Percentiles rank a stretch among this genome's conserved stretches.
phyloP scores from a whole-genome alignment of 1,139 yeast species.

The Chernovozyma aurita region DNA sequence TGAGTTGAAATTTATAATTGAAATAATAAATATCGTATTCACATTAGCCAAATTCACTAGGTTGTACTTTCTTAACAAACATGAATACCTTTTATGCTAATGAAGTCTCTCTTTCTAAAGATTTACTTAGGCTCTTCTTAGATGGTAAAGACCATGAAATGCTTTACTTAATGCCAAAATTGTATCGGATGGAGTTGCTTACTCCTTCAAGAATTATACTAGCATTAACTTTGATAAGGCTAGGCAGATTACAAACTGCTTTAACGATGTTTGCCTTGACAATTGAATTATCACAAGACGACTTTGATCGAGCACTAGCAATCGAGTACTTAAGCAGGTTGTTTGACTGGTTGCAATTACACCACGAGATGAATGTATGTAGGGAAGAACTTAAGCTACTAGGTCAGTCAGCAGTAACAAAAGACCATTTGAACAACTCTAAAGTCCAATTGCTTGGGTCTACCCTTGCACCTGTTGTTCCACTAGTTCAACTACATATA shows the following conservation, averaged over 20 bases:
- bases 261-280: slow-evolving; percentile 24
- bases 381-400: slow-evolving; percentile 6
- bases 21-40: too few relatives aligned
- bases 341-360: slow-evolving; percentile 15
- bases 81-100: too few relatives aligned
- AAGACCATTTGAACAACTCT: too few relatives aligned
- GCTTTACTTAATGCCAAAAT: slow-evolving; percentile 9
- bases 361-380: slow-evolving; percentile 9
- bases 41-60: too few relatives aligned
- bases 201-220: slow-evolving; percentile 12
- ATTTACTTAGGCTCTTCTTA: slow-evolving; percentile 7
- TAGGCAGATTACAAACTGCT: slow-evolving; percentile 24
- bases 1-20: too few relatives aligned
- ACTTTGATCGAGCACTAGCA: slow-evolving; percentile 13
- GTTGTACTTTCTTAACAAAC: too few relatives aligned
- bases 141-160: slow-evolving; percentile 8
- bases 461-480: too few relatives aligned
- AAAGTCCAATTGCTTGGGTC: too few relatives aligned
- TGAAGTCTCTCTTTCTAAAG: slow-evolving; percentile 8
- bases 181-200: slow-evolving; percentile 7
- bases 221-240: slow-evolving; percentile 18
- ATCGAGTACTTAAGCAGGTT: slow-evolving; percentile 14
- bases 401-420: too few relatives aligned
- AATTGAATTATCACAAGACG: slow-evolving; percentile 20
- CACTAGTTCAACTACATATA: too few relatives aligned